A percentile compares a stretch with the other conserved stretches of the same genome.
Evolutionary conservation across 2,329 filamentous ascomycete species (phyloP).

Genomic region (Arthroderma uncinatum): DNA sequence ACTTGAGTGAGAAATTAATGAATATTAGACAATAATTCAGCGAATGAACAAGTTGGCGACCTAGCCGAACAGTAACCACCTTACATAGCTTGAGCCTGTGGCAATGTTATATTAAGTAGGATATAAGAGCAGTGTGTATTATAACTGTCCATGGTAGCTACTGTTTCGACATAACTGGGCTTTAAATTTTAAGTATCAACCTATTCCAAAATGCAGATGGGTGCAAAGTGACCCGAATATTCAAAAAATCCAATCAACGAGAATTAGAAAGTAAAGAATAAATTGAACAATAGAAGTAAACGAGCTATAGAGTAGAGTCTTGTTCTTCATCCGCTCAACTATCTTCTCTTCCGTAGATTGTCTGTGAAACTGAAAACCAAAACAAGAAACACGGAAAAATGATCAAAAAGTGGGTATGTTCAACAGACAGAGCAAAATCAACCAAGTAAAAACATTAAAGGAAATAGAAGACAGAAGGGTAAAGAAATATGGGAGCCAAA

Average conservation of each 20-base stretch:
- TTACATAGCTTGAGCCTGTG: too few species aligned
- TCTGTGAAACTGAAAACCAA: background rate
- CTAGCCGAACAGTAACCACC: too few species aligned
- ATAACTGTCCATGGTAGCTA: background rate
- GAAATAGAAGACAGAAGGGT: background rate
- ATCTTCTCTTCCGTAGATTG: background rate
- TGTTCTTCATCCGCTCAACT: background rate
- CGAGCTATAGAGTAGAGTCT: background rate
- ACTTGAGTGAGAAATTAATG: too few species aligned
- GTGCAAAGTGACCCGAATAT: background rate
- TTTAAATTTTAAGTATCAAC: background rate
- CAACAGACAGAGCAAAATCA: background rate
- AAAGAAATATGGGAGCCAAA: background rate
- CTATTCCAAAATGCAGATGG: background rate
- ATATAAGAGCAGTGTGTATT: too few species aligned
- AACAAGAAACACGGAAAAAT: background rate
- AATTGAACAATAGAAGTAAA: background rate
- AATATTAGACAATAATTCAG: background rate
- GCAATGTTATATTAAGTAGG: too few species aligned
- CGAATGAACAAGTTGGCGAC: too few species aligned
- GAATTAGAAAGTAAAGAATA: background rate
- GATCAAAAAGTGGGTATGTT: conserved; percentile 1
- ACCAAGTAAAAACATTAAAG: background rate
- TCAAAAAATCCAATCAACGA: background rate
- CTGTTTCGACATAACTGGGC: background rate